phyloP scores from a whole-genome alignment of 257 asterid species.

The Fraxinus americana region DNA sequence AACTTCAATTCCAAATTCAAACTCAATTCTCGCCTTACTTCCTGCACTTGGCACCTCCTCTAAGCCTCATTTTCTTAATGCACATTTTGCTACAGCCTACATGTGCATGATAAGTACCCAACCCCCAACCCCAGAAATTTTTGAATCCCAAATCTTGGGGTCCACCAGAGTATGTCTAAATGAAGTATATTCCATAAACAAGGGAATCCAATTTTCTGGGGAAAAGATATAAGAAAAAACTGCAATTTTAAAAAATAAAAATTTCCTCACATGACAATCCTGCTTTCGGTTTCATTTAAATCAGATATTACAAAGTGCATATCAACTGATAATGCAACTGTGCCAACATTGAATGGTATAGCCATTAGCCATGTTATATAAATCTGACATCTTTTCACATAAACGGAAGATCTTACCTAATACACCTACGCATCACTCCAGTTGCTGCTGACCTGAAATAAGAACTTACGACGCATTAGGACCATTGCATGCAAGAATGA shows the following conservation, averaged over 20 bases:
- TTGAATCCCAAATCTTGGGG: neutral
- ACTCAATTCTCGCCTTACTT: neutral
- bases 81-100: neutral
- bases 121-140: neutral
- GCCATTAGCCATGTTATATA: neutral
- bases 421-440: neutral
- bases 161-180: neutral
- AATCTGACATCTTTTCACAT: neutral
- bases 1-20: neutral
- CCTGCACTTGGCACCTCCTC: neutral
- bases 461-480: neutral
- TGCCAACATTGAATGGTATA: no score
- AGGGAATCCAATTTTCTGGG: neutral
- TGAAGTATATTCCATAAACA: neutral
- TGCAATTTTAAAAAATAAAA: neutral
- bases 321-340: neutral
- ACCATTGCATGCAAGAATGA: neutral
- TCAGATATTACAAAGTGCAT: neutral
- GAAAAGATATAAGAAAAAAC: no score
- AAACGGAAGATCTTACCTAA: neutral
- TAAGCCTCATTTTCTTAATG: neutral
- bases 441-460: no score
- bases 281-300: neutral
- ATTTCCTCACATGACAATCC: neutral
- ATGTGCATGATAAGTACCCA: neutral